phyloP scores from a whole-genome alignment of 73 alveolate species.

The Tetrahymena thermophila region DNA sequence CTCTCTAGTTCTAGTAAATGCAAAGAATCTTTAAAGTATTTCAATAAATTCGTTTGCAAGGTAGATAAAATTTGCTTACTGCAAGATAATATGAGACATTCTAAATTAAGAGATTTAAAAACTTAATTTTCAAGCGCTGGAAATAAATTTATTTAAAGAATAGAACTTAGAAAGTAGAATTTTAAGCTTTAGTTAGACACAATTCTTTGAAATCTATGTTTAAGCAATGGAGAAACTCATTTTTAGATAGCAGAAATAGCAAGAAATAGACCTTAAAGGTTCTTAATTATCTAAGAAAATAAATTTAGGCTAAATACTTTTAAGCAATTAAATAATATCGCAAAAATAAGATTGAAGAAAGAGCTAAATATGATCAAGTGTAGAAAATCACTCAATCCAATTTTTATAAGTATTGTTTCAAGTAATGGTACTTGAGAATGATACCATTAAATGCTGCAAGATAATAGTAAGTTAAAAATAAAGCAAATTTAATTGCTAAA shows the following conservation, averaged over 20 bases:
- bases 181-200: background rate
- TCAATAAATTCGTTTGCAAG: background rate
- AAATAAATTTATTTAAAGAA: background rate
- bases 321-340: background rate
- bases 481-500: background rate
- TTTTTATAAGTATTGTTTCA: background rate
- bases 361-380: background rate
- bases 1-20: background rate
- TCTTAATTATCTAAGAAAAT: background rate
- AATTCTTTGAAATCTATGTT: background rate
- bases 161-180: background rate
- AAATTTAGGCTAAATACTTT: background rate
- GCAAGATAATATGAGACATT: background rate
- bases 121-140: background rate
- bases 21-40: background rate
- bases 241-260: background rate
- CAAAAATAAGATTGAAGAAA: background rate
- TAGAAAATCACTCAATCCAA: background rate
- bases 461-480: background rate
- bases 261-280: background rate
- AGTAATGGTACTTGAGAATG: background rate
- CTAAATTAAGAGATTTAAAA: background rate
- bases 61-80: background rate
- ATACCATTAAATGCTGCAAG: background rate
- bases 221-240: background rate